Evolutionary conservation across 495 filamentous ascomycete genomes (phyloP).

Genomic region (Talaromyces liani): DNA sequence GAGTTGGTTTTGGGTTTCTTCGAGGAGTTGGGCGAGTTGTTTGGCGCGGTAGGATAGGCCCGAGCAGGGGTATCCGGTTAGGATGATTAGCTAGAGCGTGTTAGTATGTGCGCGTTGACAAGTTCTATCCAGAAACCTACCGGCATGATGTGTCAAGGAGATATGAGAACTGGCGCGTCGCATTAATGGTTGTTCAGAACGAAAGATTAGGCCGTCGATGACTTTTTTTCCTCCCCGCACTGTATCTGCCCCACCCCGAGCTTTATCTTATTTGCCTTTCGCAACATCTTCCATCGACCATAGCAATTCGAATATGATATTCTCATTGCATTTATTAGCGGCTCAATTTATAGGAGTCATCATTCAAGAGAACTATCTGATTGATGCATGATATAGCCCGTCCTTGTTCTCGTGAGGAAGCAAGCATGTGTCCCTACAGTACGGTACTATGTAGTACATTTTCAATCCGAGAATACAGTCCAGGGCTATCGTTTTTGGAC

Average conservation of each 20-base stretch:
- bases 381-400: neutral
- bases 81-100: slow-evolving; percentile 66
- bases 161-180: neutral
- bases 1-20: slow-evolving; percentile 39
- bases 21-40: slow-evolving; percentile 57
- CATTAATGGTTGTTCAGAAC: neutral
- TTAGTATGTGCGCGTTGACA: neutral
- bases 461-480: neutral
- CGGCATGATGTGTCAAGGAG: slow-evolving; percentile 3
- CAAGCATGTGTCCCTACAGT: neutral
- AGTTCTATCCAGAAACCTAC: neutral
- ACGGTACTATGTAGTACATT: neutral
- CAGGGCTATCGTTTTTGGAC: neutral
- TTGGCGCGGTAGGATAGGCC: slow-evolving; percentile 83
- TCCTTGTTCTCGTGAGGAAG: neutral
- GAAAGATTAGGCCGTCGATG: neutral
- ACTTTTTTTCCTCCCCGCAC: neutral
- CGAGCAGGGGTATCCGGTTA: slow-evolving; percentile 88
- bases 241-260: neutral
- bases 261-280: neutral
- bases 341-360: neutral
- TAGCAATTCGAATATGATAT: neutral
- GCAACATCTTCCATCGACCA: neutral
- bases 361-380: neutral
- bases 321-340: neutral